Percentiles rank a stretch among this genome's conserved stretches.
phyloP scores from a whole-genome alignment of 306 rosid species.

The Vigna unguiculata region DNA sequence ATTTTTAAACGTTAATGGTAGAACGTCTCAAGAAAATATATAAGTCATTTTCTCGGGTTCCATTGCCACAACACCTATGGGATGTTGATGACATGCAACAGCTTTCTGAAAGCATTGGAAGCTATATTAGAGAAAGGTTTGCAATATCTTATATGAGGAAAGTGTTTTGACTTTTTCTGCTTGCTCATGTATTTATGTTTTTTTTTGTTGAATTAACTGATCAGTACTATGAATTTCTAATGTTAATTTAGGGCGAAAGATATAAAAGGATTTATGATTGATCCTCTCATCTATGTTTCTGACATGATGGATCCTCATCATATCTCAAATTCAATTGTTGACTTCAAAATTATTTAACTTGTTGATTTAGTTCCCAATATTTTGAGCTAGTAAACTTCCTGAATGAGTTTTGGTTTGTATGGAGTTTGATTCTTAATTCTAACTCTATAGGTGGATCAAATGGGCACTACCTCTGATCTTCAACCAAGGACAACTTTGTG shows the following conservation, averaged over 20 bases:
- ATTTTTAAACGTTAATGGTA: too few relatives aligned
- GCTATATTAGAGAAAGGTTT: neutral
- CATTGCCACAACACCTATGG: slow-evolving; percentile 70
- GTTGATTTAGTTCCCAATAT: neutral
- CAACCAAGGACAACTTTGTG: too few relatives aligned
- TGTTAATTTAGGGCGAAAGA: too few relatives aligned
- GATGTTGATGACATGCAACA: slow-evolving; percentile 82
- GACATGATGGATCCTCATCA: neutral
- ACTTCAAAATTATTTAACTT: neutral
- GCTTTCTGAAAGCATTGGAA: slow-evolving; percentile 84
- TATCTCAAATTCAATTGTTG: neutral
- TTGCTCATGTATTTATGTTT: neutral
- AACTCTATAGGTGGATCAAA: too few relatives aligned
- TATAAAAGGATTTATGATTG: too few relatives aligned
- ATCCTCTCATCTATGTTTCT: too few relatives aligned
- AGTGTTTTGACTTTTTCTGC: slow-evolving; percentile 1
- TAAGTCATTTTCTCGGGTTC: slow-evolving; percentile 70
- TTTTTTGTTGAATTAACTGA: too few relatives aligned
- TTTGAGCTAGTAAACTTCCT: too few relatives aligned
- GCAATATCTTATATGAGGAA: neutral
- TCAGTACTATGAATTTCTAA: too few relatives aligned
- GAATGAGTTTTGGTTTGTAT: too few relatives aligned
- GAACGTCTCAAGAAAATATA: slow-evolving; percentile 78
- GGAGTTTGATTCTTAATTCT: too few relatives aligned
- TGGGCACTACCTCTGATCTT: too few relatives aligned